Evolutionary conservation across 2,329 filamentous ascomycete genomes (phyloP).

Genomic region (Trichoderma brevicompactum): DNA sequence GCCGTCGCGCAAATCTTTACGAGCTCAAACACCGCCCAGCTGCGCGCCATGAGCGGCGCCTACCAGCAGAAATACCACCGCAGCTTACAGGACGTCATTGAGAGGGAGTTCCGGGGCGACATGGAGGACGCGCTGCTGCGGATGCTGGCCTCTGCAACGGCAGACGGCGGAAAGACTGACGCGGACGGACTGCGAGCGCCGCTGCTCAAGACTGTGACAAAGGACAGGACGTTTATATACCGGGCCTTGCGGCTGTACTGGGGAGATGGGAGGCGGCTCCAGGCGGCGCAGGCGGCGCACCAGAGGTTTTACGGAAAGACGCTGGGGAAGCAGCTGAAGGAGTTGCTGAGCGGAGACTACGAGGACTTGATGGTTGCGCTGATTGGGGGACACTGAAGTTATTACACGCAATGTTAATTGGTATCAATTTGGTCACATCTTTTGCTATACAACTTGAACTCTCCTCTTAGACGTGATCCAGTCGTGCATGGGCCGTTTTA

Average conservation of each 20-base stretch:
- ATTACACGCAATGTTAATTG: no score
- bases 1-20: slow-evolving; percentile 42
- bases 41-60: slow-evolving; percentile 38
- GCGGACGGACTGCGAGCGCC: slow-evolving; percentile 36
- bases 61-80: slow-evolving; percentile 43
- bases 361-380: slow-evolving; percentile 36
- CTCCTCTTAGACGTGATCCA: background rate
- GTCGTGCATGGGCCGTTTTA: background rate
- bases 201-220: slow-evolving; percentile 37
- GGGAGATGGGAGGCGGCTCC: slow-evolving; percentile 37
- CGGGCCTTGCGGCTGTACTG: slow-evolving; percentile 30
- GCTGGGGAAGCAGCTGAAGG: slow-evolving; percentile 33
- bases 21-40: slow-evolving; percentile 40
- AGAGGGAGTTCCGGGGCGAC: slow-evolving; percentile 34
- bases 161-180: slow-evolving; percentile 37
- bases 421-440: no score
- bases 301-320: slow-evolving; percentile 29
- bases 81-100: slow-evolving; percentile 27
- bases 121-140: slow-evolving; percentile 42
- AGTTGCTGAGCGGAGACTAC: slow-evolving; percentile 34
- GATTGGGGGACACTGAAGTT: slow-evolving; percentile 32
- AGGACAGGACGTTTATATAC: slow-evolving; percentile 11
- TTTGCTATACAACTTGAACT: no score
- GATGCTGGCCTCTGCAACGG: slow-evolving; percentile 37
- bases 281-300: slow-evolving; percentile 36